Percentiles rank a stretch among this genome's conserved stretches.
These are phyloP conservation scores for Bipolaris cookei DNA, from an alignment of 2,329 filamentous ascomycete species.

Conservation along the genomic window DNA sequence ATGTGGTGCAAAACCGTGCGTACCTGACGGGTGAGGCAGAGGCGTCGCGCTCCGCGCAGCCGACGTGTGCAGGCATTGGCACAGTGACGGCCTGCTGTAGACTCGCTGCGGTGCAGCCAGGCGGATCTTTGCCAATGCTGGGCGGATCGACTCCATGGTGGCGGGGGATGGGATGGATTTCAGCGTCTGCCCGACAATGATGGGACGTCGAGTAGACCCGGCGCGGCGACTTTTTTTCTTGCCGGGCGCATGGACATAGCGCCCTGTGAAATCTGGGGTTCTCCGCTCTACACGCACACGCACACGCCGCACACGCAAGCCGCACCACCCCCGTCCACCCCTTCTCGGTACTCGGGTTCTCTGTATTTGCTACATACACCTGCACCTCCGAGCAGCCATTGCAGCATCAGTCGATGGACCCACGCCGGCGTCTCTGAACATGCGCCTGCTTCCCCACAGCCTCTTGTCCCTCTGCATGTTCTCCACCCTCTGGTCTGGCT, in stretches of 20 bases:
- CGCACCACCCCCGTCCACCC: not conserved
- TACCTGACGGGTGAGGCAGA: slow-evolving; percentile 59
- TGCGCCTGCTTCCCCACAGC: slow-evolving; percentile 27
- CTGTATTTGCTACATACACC: too few relatives aligned
- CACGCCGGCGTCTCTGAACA: slow-evolving; percentile 22
- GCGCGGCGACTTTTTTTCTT: slow-evolving; percentile 11
- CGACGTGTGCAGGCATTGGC: slow-evolving; percentile 53
- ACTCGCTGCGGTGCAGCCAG: slow-evolving; percentile 24
- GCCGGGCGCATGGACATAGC: not conserved
- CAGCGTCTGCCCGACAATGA: not conserved
- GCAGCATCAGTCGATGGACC: slow-evolving; percentile 16
- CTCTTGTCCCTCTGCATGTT: slow-evolving; percentile 18
- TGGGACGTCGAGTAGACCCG: not conserved
- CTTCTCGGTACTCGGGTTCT: slow-evolving; percentile 1
- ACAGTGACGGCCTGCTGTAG: slow-evolving; percentile 30
- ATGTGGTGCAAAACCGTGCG: not conserved
- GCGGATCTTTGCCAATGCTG: slow-evolving; percentile 31
- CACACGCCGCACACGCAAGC: slow-evolving; percentile 1
- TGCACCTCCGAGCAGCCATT: not conserved
- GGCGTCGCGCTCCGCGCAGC: slow-evolving; percentile 58
- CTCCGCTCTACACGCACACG: slow-evolving; percentile 15
- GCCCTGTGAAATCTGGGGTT: slow-evolving; percentile 16
- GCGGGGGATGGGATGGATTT: not conserved
- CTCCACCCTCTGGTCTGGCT: slow-evolving; percentile 21
- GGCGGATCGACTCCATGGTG: slow-evolving; percentile 41